Base-by-base conservation (phyloP, 495 filamentous ascomycete species). In the Penicillium paradoxum region DNA sequence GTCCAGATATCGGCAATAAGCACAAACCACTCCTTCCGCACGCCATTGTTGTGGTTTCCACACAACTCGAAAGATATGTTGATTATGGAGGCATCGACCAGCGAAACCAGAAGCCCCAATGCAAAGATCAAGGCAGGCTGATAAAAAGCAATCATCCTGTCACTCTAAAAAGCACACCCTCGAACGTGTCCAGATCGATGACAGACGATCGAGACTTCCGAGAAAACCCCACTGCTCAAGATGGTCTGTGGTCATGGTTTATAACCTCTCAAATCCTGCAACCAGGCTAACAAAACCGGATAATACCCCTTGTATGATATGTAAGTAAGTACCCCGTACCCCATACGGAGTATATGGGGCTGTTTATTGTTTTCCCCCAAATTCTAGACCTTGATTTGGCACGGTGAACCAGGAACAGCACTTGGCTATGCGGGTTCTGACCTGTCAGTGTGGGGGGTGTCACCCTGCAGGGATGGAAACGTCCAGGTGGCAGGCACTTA, bases 1-100 rank as follows among this genome's bases (percentile, higher is more conserved):
- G 4, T 9, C 21, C 15, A 2, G 17, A 11, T 11, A 25, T 24
- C 14, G 34, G 6, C 14, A 24, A 13, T 2, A 22, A 32, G 0
- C n/a, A 41, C 49, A 18, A 24, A 51, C 49, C 49, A 51, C 43
- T 51, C 49, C 19, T 51, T 51, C 7, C 49, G 27, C 1, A 13
- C 5, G 14, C 13, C 38, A 13, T 0, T 10, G 3, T 36, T 38
- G 13, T 33, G 4, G 13, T 21, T 18, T 18, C 30, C 34, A 30
- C 40, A 45, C 50, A 0, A 27, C 14, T 34, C 5, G 1, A 48
- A 15, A 2, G 30, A n/a, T 1, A 36, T 24, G 5, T 30, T 5
- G 9, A 49, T 49, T 11, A 49, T 8, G 4, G 46, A 49, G 21
- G 24, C 38, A 4, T 29, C 10, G 7, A 21, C 45, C 15, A 38